Evolutionary conservation across 352 stramenopile genomes (phyloP), one percentile per base, ranked within the genome.

Genomic region (Hyaloperonospora arabidopsidis): DNA sequence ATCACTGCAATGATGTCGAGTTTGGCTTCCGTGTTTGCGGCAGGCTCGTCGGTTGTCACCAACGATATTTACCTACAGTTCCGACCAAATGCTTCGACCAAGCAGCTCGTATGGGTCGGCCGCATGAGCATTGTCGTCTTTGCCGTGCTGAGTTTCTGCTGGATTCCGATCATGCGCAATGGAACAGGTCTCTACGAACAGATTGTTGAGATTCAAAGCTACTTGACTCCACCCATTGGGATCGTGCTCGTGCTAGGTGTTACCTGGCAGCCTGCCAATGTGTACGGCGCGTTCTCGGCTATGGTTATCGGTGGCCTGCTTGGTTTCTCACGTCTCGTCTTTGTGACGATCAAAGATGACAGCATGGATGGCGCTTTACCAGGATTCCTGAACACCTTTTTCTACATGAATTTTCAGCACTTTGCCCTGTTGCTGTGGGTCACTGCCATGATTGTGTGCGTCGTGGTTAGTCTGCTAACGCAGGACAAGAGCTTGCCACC

Each of bases 331-430:
- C 72, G 76, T 6, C 51, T 82, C 18, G 76, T 87, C 47, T 85
- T 84, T 49, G 66, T 83, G 40, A 78, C 68, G 17, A 76, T 75
- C 41, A 75, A 77, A 45, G 65, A 73, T 29, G 63, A 79, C 47
- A 62, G 45, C 39, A 65, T 72, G 49, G 63, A 76, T 23, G 71
- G 68, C 40, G 52, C 72, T 13, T 60, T 79, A n/a, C 66, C 72
- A 5, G 49, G 17, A 12, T 51, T 79, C 15, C 52, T 65, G 36
- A 70, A 87, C 52, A 65, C 62, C 0, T 87, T 84, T 46, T 84
- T 84, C 52, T 80, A 81, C 63, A 80, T 87, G 65, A 79, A 84
- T 59, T 87, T 87, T 54, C 67, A 83, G 60, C 74, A 84, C 59
- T 86, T 83, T 56, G 72, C 76, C 2, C 63, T 79, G 59, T 40